phyloP scores from a whole-genome alignment of 139 green algal genomes.

The Monoraphidium neglectum region DNA sequence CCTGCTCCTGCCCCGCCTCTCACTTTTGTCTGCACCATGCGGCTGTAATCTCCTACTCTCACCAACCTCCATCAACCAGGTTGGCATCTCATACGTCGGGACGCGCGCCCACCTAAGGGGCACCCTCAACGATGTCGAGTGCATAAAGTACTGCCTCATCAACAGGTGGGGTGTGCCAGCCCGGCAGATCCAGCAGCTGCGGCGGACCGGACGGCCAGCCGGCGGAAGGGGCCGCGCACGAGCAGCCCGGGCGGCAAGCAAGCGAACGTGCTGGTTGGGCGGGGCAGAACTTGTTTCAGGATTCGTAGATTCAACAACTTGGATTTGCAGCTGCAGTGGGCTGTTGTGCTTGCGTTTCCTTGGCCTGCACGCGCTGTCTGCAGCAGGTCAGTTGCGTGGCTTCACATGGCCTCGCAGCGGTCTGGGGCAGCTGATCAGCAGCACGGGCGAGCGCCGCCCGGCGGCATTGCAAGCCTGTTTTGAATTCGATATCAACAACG shows the following conservation, averaged over 20 bases:
- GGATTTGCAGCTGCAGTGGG: no score
- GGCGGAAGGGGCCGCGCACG: not conserved
- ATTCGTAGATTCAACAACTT: no score
- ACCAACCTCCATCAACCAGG: not conserved
- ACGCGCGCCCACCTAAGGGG: constrained; percentile 1
- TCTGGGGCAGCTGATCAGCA: not conserved
- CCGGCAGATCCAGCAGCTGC: no score
- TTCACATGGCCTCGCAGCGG: constrained; percentile 6
- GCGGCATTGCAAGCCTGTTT: not conserved
- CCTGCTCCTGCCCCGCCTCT: not conserved
- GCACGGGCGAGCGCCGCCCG: not conserved
- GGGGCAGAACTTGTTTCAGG: no score
- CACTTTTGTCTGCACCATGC: not conserved
- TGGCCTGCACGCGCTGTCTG: no score
- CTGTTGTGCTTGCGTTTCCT: no score
- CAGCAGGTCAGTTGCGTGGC: no score
- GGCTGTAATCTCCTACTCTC: no score
- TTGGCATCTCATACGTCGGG: not conserved
- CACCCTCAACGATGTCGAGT: constrained; percentile 11
- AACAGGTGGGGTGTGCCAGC: not conserved
- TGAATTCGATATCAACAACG: not conserved
- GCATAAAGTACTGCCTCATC: not conserved
- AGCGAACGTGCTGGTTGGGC: not conserved
- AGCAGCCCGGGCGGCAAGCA: not conserved
- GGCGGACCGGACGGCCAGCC: no score